phyloP scores from a whole-genome alignment of 2,329 filamentous ascomycete genomes.

The Lachnellula willkommii region DNA sequence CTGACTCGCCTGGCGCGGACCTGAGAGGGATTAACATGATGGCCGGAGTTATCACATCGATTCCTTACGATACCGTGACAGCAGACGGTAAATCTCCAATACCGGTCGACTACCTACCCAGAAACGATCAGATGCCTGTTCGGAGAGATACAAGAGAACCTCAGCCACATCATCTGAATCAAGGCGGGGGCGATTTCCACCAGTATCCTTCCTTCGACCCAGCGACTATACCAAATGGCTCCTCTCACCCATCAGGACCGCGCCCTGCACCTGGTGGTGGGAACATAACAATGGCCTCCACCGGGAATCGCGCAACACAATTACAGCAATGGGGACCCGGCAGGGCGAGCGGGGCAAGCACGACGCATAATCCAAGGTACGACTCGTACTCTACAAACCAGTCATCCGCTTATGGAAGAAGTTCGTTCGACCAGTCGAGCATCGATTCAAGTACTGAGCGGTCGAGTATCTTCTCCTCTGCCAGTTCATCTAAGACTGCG shows the following conservation, averaged over 20 bases:
- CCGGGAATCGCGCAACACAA: slow-evolving; percentile 63
- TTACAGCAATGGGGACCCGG: slow-evolving; percentile 70
- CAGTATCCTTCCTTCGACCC: slow-evolving; percentile 76
- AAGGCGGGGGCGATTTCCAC: slow-evolving; percentile 72
- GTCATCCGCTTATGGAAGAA: slow-evolving; percentile 31
- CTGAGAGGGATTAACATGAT: slow-evolving; percentile 61
- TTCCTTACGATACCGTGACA: slow-evolving; percentile 72
- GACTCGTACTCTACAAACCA: slow-evolving; percentile 51
- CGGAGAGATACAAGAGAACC: slow-evolving; percentile 55
- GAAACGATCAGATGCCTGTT: slow-evolving; percentile 55
- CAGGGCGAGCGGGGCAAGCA: slow-evolving; percentile 50
- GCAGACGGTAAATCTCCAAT: slow-evolving; percentile 65
- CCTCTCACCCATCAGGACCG: slow-evolving; percentile 54
- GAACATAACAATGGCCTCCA: slow-evolving; percentile 67
- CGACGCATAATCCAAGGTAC: slow-evolving; percentile 54
- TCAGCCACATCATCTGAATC: slow-evolving; percentile 78
- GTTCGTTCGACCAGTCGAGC: slow-evolving; percentile 60
- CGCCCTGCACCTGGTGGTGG: slow-evolving; percentile 52
- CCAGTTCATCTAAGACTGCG: slow-evolving; percentile 47
- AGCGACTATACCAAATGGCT: slow-evolving; percentile 42
- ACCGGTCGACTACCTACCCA: slow-evolving; percentile 66
- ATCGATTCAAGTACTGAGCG: slow-evolving; percentile 56
- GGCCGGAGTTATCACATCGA: slow-evolving; percentile 78
- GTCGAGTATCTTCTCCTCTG: slow-evolving; percentile 51
- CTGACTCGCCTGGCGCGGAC: slow-evolving; percentile 57